Evolutionary conservation across 2,329 filamentous ascomycete species (phyloP).

Genomic region (Diaporthe australafricana): DNA sequence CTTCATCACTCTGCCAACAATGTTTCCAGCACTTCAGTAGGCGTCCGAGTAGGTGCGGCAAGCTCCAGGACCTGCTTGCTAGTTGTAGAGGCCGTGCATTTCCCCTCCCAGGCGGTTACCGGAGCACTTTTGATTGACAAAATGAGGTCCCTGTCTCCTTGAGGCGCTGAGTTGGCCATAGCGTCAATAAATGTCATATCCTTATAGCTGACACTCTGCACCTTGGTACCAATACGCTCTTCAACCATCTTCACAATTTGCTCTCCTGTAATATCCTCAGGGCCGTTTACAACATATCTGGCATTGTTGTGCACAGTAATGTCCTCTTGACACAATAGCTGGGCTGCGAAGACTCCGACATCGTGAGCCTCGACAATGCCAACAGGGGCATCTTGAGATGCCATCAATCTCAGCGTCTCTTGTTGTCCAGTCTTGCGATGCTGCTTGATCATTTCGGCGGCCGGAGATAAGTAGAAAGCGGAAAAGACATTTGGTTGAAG

Average conservation of each 20-base stretch:
- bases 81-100: not conserved
- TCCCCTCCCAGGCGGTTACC: not conserved
- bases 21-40: not conserved
- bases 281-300: not conserved
- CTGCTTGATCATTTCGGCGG: not conserved
- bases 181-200: not conserved
- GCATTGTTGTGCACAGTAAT: not conserved
- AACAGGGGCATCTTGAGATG: not conserved
- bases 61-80: constrained; percentile 2
- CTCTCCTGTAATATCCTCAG: not conserved
- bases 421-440: constrained; percentile 2
- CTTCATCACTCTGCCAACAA: not conserved
- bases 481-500: not conserved
- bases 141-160: not conserved
- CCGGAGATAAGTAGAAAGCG: not conserved
- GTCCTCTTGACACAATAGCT: not conserved
- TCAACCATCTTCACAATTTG: constrained; percentile 7
- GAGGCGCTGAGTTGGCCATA: not conserved
- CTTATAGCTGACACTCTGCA: constrained; percentile 9
- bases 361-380: constrained; percentile 6
- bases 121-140: not conserved
- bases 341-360: constrained; percentile 3
- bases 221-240: not conserved
- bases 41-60: not conserved
- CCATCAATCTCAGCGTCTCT: not conserved